Evolutionary conservation across 1,284 basidiomycete species (phyloP), one percentile per base, ranked within the genome.

Genomic region (Naganishia sp.): DNA sequence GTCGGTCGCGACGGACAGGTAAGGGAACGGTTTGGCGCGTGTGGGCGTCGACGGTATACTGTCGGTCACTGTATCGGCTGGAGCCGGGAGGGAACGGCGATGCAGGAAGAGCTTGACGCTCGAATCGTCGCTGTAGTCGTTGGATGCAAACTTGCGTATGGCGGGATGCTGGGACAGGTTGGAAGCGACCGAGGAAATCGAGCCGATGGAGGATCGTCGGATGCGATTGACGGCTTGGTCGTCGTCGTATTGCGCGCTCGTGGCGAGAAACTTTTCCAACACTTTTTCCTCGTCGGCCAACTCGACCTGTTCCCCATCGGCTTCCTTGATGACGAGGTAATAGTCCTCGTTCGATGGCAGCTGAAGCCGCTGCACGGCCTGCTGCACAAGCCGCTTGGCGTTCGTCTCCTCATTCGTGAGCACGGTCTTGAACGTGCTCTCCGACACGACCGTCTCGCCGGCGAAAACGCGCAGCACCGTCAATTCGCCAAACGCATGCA

Each of bases 361-460:
- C 36, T 90, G 83, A 85, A 99, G 98, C 4, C 95, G 87, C 78
- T 98, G 94, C 69, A 94, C 88, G 4, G 94, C 90, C 80, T 99
- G 94, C 55, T 86, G 85, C 55, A 97, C 85, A 31, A 99, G 86
- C 66, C 97, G 94, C 0, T 83, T 80, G 0, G 91, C 86, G 0
- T 88, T 89, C 0, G 94, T 97, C 5, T 87, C 87, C 9, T 89
- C 83, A 74, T 94, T 97, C 69, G 98, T 85, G 23, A 98, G 80
- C 0, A 96, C 95, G 1, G 95, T 98, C 82, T 98, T 98, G 85
- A 98, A 99, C 0, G 94, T 96, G 3, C 93, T 91, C 71, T 97
- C 94, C 1, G 91, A 92, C 75, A 94, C 87, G 68, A 82, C 75
- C 23, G 79, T 74, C 69, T 90, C 87, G 10, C 94, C 95, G 0